phyloP scores from a whole-genome alignment of 2,329 filamentous ascomycete genomes.

The Trichoderma polysporum region DNA sequence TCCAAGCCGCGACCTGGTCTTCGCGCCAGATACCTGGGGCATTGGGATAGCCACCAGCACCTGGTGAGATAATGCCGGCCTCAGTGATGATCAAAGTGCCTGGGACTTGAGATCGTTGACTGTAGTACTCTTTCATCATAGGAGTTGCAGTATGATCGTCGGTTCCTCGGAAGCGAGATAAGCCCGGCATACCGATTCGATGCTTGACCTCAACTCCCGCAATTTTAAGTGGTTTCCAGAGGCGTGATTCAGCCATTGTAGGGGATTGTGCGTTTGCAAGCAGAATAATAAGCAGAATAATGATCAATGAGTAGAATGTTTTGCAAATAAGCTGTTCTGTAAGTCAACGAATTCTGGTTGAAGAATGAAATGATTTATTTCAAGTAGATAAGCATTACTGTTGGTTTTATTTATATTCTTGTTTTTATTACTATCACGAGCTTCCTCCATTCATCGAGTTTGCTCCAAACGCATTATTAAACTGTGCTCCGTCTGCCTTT shows the following conservation, averaged over 20 bases:
- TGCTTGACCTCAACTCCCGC: neutral
- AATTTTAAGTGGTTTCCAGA: neutral
- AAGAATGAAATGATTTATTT: neutral
- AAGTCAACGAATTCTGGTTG: neutral
- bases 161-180: neutral
- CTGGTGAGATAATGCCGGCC: constrained; percentile 43
- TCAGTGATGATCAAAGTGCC: constrained; percentile 48
- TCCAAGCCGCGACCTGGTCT: constrained; percentile 60
- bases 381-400: neutral
- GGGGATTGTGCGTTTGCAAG: neutral
- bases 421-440: neutral
- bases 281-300: neutral
- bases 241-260: constrained; percentile 22
- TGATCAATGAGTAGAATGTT: neutral
- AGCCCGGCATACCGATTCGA: neutral
- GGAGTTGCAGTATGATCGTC: neutral
- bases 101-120: constrained; percentile 43
- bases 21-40: constrained; percentile 58
- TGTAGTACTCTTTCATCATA: constrained; percentile 44
- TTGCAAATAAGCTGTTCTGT: neutral
- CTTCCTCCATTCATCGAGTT: neutral
- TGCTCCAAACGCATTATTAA: neutral
- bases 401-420: neutral
- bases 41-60: constrained; percentile 31
- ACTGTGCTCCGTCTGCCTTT: neutral